Evolutionary conservation across 495 filamentous ascomycete species (phyloP).

Genomic region (Penicillium cataractarum): DNA sequence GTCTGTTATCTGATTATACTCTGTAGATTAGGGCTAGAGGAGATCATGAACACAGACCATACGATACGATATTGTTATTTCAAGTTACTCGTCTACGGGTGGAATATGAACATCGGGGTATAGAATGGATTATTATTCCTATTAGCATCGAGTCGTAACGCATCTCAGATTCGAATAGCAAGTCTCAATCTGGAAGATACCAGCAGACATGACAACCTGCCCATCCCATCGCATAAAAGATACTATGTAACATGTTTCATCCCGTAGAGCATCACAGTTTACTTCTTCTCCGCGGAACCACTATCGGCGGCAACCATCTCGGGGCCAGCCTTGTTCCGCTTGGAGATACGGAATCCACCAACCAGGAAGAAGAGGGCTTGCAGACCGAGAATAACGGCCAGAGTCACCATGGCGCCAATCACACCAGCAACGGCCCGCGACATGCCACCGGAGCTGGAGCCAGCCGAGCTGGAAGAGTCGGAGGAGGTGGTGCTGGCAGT

Average conservation of each 20-base stretch:
- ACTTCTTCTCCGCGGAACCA: constrained; percentile 26
- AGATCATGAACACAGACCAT: neutral
- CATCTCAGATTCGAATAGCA: constrained; percentile 8
- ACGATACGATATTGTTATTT: no score
- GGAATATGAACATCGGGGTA: neutral
- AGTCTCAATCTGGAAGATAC: constrained; percentile 17
- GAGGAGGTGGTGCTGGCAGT: constrained; percentile 16
- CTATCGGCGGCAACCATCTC: constrained; percentile 13
- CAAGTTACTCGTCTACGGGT: neutral
- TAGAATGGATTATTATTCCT: constrained; percentile 6
- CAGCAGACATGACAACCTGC: neutral
- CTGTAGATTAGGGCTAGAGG: neutral
- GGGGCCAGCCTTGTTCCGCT: constrained; percentile 23
- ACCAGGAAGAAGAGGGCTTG: constrained; percentile 50
- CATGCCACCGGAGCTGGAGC: constrained; percentile 32
- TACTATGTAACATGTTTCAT: neutral
- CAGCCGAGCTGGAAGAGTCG: constrained; percentile 13
- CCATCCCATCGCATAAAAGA: neutral
- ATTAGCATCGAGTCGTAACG: constrained; percentile 19
- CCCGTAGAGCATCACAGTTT: neutral
- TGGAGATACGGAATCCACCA: constrained; percentile 34
- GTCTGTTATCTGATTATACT: neutral
- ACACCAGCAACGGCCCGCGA: constrained; percentile 56
- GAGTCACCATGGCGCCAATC: constrained; percentile 65
- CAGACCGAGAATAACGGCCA: constrained; percentile 55